A percentile compares a stretch with the other conserved stretches of the same genome.
Conservation (phyloP, 2,329 filamentous ascomycete species). For the Fusarium sulawesiense region DNA sequence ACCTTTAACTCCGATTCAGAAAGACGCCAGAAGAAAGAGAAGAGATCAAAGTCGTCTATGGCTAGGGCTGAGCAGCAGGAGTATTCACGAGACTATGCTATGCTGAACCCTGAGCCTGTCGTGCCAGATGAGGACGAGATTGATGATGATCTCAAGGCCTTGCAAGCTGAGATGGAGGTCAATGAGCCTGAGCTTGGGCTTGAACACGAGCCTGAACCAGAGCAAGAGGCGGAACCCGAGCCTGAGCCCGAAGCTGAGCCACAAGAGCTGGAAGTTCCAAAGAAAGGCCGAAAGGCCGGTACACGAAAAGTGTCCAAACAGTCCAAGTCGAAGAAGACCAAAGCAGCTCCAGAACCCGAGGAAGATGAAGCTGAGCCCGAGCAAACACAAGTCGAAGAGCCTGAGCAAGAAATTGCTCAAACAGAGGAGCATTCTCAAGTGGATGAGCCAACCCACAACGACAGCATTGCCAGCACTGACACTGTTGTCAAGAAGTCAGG, state of each 20-base stretch:
- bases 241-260: conserved; percentile 25
- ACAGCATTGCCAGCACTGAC: conserved; percentile 56
- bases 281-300: conserved; percentile 66
- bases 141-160: conserved; percentile 62
- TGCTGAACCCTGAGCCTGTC: conserved; percentile 63
- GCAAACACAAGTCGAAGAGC: conserved; percentile 13
- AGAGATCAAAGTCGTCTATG: conserved; percentile 46
- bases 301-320: conserved; percentile 65
- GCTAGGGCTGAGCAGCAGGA: conserved; percentile 43
- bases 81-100: conserved; percentile 58
- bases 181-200: conserved; percentile 40
- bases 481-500: conserved; percentile 55
- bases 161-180: conserved; percentile 62
- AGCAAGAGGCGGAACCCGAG: conserved; percentile 21
- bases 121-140: conserved; percentile 61
- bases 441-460: conserved; percentile 49
- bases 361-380: conserved; percentile 36
- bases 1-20: conserved; percentile 60
- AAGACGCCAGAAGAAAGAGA: conserved; percentile 50
- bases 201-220: conserved; percentile 15
- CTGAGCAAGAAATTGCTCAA: conserved; percentile 1
- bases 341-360: conserved; percentile 48
- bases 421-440: conserved; percentile 34
- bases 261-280: conserved; percentile 59
- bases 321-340: conserved; percentile 59